A percentile compares a stretch with the other conserved stretches of the same genome.
phyloP scores from a whole-genome alignment of 345 rosid genomes.

The Viola odorata region DNA sequence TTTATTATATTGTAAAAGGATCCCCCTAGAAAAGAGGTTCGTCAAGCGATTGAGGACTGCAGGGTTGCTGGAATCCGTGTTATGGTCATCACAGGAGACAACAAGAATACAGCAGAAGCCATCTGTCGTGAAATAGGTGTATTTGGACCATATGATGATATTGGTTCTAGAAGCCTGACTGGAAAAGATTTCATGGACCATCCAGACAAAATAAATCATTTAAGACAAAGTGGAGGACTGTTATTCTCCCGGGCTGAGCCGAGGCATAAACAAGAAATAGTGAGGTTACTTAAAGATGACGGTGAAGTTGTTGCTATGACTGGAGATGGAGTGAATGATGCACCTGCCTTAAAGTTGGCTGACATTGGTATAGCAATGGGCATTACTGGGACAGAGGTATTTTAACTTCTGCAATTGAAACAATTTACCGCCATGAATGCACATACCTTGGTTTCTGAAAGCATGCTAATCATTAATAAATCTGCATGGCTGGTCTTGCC shows the following conservation, averaged over 20 bases:
- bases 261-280: slow-evolving; percentile 95
- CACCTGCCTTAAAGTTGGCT: slow-evolving; percentile 95
- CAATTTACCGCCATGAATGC: background rate
- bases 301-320: slow-evolving; percentile 99
- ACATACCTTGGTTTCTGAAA: too few relatives aligned
- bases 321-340: slow-evolving; percentile 98
- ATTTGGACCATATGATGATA: slow-evolving; percentile 59
- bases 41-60: slow-evolving; percentile 93
- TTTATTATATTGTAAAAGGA: slow-evolving; percentile 44
- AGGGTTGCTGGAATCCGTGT: slow-evolving; percentile 94
- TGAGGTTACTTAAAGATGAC: slow-evolving; percentile 88
- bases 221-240: slow-evolving; percentile 73
- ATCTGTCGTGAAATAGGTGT: slow-evolving; percentile 95
- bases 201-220: slow-evolving; percentile 45
- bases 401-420: background rate
- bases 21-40: slow-evolving; percentile 95
- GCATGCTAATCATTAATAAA: too few relatives aligned
- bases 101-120: slow-evolving; percentile 92
- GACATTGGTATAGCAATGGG: slow-evolving; percentile 99
- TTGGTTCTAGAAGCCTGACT: slow-evolving; percentile 63
- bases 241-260: slow-evolving; percentile 98
- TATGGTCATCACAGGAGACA: slow-evolving; percentile 96
- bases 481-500: too few relatives aligned
- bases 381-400: slow-evolving; percentile 91
- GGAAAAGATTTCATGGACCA: slow-evolving; percentile 73